phyloP scores from a whole-genome alignment of 139 green algal genomes.

The Spirogloea muscicola region DNA sequence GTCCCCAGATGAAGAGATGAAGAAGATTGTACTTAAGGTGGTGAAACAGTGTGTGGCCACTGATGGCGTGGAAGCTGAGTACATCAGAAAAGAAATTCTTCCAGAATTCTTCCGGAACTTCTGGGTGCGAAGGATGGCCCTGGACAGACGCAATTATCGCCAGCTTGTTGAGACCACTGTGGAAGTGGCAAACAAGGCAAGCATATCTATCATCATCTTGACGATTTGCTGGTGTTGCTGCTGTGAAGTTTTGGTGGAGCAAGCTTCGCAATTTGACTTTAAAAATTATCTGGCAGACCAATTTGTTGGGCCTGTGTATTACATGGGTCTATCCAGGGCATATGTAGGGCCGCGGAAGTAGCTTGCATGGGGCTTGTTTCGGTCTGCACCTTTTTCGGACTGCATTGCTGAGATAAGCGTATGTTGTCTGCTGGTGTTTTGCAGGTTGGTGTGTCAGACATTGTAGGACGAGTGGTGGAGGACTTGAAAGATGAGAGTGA shows the following conservation, averaged over 20 bases:
- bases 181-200: slow-evolving; percentile 75
- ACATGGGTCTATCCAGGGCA: too few species aligned
- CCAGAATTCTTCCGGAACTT: slow-evolving; percentile 97
- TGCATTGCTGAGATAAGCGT: too few species aligned
- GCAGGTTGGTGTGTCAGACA: slow-evolving; percentile 70
- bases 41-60: slow-evolving; percentile 96
- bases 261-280: too few species aligned
- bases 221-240: too few species aligned
- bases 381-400: too few species aligned
- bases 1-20: slow-evolving; percentile 99
- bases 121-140: slow-evolving; percentile 95
- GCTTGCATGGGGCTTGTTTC: too few species aligned
- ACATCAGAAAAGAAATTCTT: slow-evolving; percentile 86
- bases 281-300: too few species aligned
- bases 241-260: too few species aligned
- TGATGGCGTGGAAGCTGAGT: slow-evolving; percentile 92
- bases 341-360: too few species aligned
- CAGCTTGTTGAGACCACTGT: slow-evolving; percentile 95
- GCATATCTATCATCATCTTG: too few species aligned
- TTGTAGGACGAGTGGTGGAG: slow-evolving; percentile 91
- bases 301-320: too few species aligned
- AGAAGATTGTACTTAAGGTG: slow-evolving; percentile 99
- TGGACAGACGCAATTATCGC: slow-evolving; percentile 72
- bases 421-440: too few species aligned
- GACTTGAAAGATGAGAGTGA: slow-evolving; percentile 98